Evolutionary conservation across 345 rosid species (phyloP).

Genomic region (Gossypium mustelinum): DNA sequence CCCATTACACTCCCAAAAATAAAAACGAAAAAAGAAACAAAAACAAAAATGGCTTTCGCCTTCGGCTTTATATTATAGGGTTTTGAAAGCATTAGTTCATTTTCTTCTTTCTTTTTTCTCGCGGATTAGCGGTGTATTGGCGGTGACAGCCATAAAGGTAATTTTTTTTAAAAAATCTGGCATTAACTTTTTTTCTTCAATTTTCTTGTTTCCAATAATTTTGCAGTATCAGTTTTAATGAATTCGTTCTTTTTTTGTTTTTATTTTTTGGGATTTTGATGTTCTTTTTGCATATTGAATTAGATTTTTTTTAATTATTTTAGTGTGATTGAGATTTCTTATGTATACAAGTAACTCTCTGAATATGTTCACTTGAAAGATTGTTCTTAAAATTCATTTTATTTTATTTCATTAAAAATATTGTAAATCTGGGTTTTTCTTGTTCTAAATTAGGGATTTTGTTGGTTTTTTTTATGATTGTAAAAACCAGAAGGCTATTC

Average conservation of each 20-base stretch:
- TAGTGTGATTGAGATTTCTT: neutral
- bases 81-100: neutral
- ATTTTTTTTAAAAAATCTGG: too few species aligned
- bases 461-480: neutral
- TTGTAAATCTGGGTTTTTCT: neutral
- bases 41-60: neutral
- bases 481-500: neutral
- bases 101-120: neutral
- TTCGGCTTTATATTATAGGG: neutral
- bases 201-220: too few species aligned
- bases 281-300: too few species aligned
- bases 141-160: neutral
- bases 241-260: too few species aligned
- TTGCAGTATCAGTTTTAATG: too few species aligned
- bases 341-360: neutral
- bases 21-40: neutral
- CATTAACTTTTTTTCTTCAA: neutral
- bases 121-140: neutral
- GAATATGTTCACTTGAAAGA: neutral
- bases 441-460: neutral
- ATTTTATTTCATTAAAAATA: conserved; percentile 4
- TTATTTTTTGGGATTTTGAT: too few species aligned
- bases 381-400: neutral
- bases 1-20: neutral
- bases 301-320: neutral